Percentiles rank a stretch among this genome's conserved stretches.
These are phyloP conservation scores for Helianthus tuberosus DNA, from an alignment of 129 eudicot genomes.

Conservation along the genomic window DNA sequence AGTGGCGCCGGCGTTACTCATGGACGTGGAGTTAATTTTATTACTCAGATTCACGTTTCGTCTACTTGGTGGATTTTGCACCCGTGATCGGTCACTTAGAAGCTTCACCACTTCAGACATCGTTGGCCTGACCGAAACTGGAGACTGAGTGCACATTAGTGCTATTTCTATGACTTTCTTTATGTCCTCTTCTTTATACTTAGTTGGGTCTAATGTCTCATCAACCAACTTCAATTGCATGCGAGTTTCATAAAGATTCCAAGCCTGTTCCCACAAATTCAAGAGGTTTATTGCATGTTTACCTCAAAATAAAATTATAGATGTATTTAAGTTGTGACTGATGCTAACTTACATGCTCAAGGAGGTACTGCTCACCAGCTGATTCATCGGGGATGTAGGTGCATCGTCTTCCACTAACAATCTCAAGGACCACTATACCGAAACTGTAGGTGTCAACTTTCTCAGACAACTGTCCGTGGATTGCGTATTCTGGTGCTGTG, in stretches of 20 bases:
- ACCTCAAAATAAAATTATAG: background rate
- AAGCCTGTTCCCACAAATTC: constrained; percentile 46
- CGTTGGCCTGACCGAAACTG: constrained; percentile 57
- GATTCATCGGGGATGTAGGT: constrained; percentile 28
- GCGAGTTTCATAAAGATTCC: constrained; percentile 56
- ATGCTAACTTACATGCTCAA: constrained; percentile 49
- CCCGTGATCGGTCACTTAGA: constrained; percentile 43
- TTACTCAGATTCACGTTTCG: constrained; percentile 28
- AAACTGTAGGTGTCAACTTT: too few relatives aligned
- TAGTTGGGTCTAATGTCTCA: constrained; percentile 49
- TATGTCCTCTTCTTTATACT: constrained; percentile 48
- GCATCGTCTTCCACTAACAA: too few relatives aligned
- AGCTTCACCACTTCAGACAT: constrained; percentile 75
- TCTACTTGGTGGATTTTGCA: constrained; percentile 40
- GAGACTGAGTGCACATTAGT: constrained; percentile 65
- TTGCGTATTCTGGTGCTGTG: too few relatives aligned
- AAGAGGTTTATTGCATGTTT: background rate
- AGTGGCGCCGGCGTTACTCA: constrained; percentile 31
- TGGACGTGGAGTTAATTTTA: constrained; percentile 24
- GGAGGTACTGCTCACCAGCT: constrained; percentile 60
- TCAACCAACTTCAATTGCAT: constrained; percentile 54
- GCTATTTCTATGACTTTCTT: constrained; percentile 27
- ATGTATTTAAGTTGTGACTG: background rate
- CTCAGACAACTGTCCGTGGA: too few relatives aligned
- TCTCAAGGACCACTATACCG: too few relatives aligned